phyloP scores from a whole-genome alignment of 768 basidiomycete genomes.

The Boletus fagicola region DNA sequence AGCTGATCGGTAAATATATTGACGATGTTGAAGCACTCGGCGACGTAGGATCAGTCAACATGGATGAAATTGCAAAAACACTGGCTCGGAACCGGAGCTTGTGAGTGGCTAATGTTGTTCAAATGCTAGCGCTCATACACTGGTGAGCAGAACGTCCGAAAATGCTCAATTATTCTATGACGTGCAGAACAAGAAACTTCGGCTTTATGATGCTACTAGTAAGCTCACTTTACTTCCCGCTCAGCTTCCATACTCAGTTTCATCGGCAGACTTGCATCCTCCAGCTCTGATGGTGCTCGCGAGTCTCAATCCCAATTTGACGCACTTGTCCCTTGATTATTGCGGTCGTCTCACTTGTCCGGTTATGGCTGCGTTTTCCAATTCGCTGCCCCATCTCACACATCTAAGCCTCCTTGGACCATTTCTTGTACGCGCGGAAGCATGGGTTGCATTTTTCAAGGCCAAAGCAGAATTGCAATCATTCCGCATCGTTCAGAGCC shows the following conservation, averaged over 20 bases:
- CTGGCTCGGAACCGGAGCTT: conserved; percentile 77
- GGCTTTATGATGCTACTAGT: conserved; percentile 91
- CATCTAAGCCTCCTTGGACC: conserved; percentile 83
- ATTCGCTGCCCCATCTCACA: conserved; percentile 61
- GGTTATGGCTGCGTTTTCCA: conserved; percentile 57
- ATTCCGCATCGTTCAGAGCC: conserved; percentile 82
- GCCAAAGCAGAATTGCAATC: conserved; percentile 59
- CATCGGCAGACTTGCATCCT: conserved; percentile 60
- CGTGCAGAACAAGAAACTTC: conserved; percentile 59
- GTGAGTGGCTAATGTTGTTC: conserved; percentile 45
- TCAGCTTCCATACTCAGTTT: not conserved
- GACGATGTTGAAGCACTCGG: conserved; percentile 88
- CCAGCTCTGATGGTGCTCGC: conserved; percentile 69
- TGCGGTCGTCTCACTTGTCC: conserved; percentile 79
- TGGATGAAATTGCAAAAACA: conserved; percentile 81
- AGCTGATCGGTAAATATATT: conserved; percentile 85
- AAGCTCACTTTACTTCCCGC: conserved; percentile 28
- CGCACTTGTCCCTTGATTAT: conserved; percentile 73
- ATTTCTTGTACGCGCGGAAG: conserved; percentile 71
- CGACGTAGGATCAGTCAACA: conserved; percentile 80
- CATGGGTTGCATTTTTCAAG: conserved; percentile 76
- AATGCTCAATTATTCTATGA: conserved; percentile 87
- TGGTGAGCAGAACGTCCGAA: conserved; percentile 57
- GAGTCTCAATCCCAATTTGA: conserved; percentile 81
- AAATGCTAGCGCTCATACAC: conserved; percentile 1